Percentiles rank a stretch among this genome's conserved stretches.
These are phyloP conservation scores for Lentinula guzmanii DNA, from an alignment of 768 basidiomycete species.

Conservation along the genomic window DNA sequence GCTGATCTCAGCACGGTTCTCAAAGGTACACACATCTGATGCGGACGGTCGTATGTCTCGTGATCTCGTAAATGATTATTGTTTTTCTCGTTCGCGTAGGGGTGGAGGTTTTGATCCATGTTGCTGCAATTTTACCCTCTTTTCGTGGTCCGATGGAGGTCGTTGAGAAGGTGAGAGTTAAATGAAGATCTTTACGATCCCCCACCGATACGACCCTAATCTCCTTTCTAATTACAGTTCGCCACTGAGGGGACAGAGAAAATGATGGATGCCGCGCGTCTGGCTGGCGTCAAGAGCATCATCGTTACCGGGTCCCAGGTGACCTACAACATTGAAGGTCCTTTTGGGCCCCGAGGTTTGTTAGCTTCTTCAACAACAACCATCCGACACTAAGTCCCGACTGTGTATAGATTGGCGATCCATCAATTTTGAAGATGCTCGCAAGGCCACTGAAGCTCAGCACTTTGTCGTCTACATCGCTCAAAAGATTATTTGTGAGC, in stretches of 20 bases:
- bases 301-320: slow-evolving; percentile 4
- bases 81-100: slow-evolving; percentile 17
- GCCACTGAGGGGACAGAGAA: slow-evolving; percentile 2
- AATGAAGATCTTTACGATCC: neutral
- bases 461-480: slow-evolving; percentile 14
- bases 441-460: neutral
- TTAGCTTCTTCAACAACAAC: neutral
- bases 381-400: neutral
- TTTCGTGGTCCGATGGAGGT: slow-evolving; percentile 1
- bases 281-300: slow-evolving; percentile 2
- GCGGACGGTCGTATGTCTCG: neutral
- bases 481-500: slow-evolving; percentile 20
- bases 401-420: neutral
- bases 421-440: slow-evolving; percentile 1
- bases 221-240: neutral
- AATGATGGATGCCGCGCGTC: neutral
- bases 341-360: slow-evolving; percentile 4
- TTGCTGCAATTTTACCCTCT: slow-evolving; percentile 16
- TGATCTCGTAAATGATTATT: neutral
- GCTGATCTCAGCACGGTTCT: neutral
- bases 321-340: slow-evolving; percentile 3
- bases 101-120: slow-evolving; percentile 32
- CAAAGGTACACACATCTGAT: neutral
- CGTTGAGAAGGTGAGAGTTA: neutral
- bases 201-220: neutral